Conservation (phyloP, 306 rosid species). For the Vigna trinervia region DNA sequence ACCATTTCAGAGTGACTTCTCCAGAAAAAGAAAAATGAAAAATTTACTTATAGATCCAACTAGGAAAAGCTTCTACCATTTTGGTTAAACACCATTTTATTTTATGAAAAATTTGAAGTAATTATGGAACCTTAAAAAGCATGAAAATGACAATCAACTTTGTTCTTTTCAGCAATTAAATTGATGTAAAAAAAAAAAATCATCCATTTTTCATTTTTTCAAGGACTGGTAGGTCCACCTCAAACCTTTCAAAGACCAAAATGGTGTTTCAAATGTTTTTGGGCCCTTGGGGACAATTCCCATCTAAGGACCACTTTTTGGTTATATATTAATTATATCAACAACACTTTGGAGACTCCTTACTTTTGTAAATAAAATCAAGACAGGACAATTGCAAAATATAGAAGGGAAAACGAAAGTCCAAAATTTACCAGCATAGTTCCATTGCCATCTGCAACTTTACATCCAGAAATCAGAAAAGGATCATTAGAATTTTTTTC, state of each 20-base stretch:
- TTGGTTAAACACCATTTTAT: not conserved
- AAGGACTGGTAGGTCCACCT: not conserved
- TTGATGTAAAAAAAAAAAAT: not conserved
- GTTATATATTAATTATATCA: constrained; percentile 9
- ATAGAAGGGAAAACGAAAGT: not conserved
- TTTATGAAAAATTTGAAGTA: not conserved
- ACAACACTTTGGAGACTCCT: not conserved
- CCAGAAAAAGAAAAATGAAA: not conserved
- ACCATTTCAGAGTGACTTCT: not conserved
- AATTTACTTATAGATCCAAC: not conserved
- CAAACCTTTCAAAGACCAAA: not conserved
- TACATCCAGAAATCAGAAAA: constrained; percentile 89
- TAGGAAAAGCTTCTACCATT: not conserved
- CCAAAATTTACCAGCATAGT: constrained; percentile 72
- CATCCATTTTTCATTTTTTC: not conserved
- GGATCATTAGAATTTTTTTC: constrained; percentile 72
- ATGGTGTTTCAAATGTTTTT: not conserved
- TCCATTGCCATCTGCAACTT: constrained; percentile 94
- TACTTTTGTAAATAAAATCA: constrained; percentile 28
- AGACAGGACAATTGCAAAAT: not conserved
- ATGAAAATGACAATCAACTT: not conserved
- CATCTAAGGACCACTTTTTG: not conserved
- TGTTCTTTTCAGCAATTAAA: not conserved
- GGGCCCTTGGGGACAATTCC: not conserved
- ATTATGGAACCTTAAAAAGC: not conserved